Evolutionary conservation across 208 protist genomes (phyloP), one percentile per base, ranked within the genome.

Genomic region (Naegleria fowleri): DNA sequence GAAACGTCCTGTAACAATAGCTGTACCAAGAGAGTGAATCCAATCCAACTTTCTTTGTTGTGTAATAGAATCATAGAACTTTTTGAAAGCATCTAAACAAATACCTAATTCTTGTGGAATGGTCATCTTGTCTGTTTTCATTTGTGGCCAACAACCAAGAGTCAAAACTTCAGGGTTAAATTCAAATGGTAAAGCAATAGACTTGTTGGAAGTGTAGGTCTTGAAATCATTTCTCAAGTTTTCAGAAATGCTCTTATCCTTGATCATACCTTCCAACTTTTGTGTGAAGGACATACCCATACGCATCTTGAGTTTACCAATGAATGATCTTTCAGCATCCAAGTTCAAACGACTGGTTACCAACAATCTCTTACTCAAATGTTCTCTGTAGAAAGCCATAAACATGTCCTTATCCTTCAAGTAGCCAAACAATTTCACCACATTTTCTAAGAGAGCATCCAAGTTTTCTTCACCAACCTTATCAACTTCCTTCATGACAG

Each of bases 251-350:
- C 6, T 36, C 38, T 86, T 33, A 86, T 86, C 83, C n/a, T 86
- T 96, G 76, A 97, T 95, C 96, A 97, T 97, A 88, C 95, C 96
- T 88, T 97, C 96, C 3, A 97, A 91, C 90, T 97, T 97, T 16
- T 90, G 93, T 0, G 96, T 97, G 83, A 97, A 96, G 91, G 95
- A 93, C 40, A 92, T 93, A 36, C 95, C 95, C 87, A 94, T 96
- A 48, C 95, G 92, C 29, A 93, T 92, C 94, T 97, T 97, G 40
- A 97, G 91, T 92, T 96, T 96, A 19, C 93, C 88, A 83, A 97
- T 97, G 91, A 97, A 95, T 1, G 55, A 93, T 40, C 94, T 90
- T 90, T 98, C 96, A 29, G 94, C 93, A 92, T 98, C 96, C 59
- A 96, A 94, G 25, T 91, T 94, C 19, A 93, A 92, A 43, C 87